Percentiles rank a stretch among this genome's conserved stretches.
These are phyloP conservation scores for Cubamyces lactineus DNA, from an alignment of 768 basidiomycete species.

Conservation along the genomic window DNA sequence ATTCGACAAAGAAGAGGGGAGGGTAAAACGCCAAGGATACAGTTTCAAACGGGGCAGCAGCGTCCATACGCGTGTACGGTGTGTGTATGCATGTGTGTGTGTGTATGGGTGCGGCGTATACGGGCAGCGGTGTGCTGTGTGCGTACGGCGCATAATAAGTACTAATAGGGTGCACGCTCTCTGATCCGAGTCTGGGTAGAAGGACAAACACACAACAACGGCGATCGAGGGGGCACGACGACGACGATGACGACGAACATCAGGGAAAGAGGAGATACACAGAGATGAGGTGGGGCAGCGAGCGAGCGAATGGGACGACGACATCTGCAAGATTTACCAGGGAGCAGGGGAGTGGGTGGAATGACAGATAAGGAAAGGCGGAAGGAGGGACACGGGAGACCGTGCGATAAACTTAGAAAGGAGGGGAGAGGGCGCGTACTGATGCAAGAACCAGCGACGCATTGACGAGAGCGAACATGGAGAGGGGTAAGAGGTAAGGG, in stretches of 20 bases:
- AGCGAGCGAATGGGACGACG: too few relatives aligned
- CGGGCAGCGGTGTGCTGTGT: neutral
- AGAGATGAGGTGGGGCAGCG: too few relatives aligned
- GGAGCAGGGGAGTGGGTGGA: neutral
- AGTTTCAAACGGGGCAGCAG: slow-evolving; percentile 10
- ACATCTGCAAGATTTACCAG: neutral
- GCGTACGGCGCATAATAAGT: neutral
- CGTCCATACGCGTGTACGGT: slow-evolving; percentile 12
- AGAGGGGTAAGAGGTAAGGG: neutral
- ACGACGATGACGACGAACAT: neutral
- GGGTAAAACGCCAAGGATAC: slow-evolving; percentile 17
- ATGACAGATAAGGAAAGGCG: neutral
- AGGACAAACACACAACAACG: slow-evolving; percentile 5
- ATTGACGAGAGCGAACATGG: neutral
- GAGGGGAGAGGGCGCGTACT: slow-evolving; percentile 6
- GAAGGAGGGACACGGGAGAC: neutral
- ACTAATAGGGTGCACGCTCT: neutral
- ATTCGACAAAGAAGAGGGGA: neutral
- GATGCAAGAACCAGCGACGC: slow-evolving; percentile 11
- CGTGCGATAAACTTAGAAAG: neutral
- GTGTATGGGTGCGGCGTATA: neutral
- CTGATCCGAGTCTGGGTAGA: neutral
- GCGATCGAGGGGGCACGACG: neutral
- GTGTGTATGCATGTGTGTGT: slow-evolving; percentile 1
- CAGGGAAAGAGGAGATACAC: too few relatives aligned